Evolutionary conservation across 1,284 basidiomycete species (phyloP).

Genomic region (Microbotryomycetes sp.): DNA sequence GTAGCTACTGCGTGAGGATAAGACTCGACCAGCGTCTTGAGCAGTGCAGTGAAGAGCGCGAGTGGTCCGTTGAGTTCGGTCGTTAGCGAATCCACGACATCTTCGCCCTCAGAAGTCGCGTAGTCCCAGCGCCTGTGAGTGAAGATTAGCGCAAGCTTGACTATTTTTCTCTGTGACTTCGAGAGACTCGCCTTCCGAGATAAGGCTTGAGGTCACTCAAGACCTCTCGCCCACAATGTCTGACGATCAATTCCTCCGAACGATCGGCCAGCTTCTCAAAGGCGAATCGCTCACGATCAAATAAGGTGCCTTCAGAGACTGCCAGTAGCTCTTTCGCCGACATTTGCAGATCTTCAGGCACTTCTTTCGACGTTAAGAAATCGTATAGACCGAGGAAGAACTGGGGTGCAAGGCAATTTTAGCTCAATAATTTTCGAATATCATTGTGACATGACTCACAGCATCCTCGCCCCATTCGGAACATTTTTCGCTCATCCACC

Average conservation of each 20-base stretch:
- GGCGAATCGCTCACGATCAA: constrained; percentile 43
- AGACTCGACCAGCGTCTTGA: constrained; percentile 25
- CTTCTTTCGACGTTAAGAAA: constrained; percentile 58
- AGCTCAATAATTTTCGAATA: neutral
- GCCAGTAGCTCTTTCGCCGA: constrained; percentile 36
- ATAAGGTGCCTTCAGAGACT: constrained; percentile 41
- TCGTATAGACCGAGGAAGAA: constrained; percentile 83
- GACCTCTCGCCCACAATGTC: constrained; percentile 70
- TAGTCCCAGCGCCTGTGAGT: constrained; percentile 23
- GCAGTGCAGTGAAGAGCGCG: constrained; percentile 32
- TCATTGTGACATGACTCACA: constrained; percentile 49
- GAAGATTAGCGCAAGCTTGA: neutral
- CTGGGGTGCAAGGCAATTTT: no score
- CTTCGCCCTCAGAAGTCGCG: neutral
- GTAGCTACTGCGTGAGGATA: constrained; percentile 21
- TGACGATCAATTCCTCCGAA: constrained; percentile 77
- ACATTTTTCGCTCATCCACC: constrained; percentile 61
- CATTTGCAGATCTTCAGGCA: constrained; percentile 50
- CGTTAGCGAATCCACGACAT: constrained; percentile 23
- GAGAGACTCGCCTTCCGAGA: constrained; percentile 48
- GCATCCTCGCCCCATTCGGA: constrained; percentile 76
- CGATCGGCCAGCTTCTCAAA: constrained; percentile 59
- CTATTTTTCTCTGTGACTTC: neutral
- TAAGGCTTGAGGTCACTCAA: constrained; percentile 66
- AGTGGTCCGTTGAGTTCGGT: constrained; percentile 34